Base-by-base conservation (phyloP, 257 asterid genomes). In the Scutellaria minor region DNA sequence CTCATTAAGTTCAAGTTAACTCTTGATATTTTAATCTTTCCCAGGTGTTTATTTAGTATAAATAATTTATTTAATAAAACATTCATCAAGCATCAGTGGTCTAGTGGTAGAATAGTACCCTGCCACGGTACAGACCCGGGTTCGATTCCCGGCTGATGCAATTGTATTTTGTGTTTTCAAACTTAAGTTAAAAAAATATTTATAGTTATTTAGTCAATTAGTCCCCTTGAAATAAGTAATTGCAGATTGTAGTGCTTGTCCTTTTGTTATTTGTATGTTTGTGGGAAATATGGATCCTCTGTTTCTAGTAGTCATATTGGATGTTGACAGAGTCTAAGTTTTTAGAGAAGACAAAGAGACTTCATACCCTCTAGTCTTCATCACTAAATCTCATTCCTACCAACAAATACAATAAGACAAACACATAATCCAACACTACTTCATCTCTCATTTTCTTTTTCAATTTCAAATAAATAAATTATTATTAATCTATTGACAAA, bases 91-190 rank as follows among this genome's bases (percentile, higher is more conserved):
- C 92, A 88, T 87, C 87, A 88, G 91, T 88, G 96, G 96, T 90
- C 92, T 86, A 86, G 92, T 90, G 90, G 90, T 88, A 90, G 92
- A 86, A 88, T 89, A 89, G 87, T 89, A 91, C 93, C 95, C 98
- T 89, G 95, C 96, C 96, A 94, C 92, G 93, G 96, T 91, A 88
- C 96, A 89, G 93, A 91, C 92, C 96, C 96, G 90, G 95, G 92
- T 91, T 94, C 92, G 89, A 88, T 88, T 91, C 97, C 93, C 93
- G 89, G 96, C 92, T 88, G 97, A 89, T 94, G 98, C 97, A 91
- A 0, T 0, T 41, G 57, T 46, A 50, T 24, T 2, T 1, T 31
- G 11, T 31, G 10, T 12, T 58, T 58, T 58, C n/a, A 35, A 58
- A 42, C 0, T 58, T 31, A 31, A 31, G 3, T 2, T 2, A 2